A percentile compares a stretch with the other conserved stretches of the same genome.
Evolutionary conservation across 306 rosid genomes (phyloP).

Genomic region (Canavalia gladiata): DNA sequence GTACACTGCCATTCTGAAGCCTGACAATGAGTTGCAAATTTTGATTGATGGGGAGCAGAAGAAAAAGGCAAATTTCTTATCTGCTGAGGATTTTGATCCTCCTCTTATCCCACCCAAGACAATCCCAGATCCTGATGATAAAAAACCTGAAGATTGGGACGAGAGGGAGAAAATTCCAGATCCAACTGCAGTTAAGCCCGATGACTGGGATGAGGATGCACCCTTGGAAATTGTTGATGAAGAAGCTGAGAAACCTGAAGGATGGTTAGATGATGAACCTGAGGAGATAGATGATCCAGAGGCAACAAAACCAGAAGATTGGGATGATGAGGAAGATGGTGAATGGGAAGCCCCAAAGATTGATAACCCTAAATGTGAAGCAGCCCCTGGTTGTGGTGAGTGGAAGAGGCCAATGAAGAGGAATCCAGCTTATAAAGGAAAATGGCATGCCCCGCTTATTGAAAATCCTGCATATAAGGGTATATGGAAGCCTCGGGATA

Average conservation of each 20-base stretch:
- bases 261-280: conserved; percentile 98
- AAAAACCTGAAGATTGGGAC: conserved; percentile 98
- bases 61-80: conserved; percentile 66
- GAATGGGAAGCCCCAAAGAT: conserved; percentile 92
- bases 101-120: conserved; percentile 86
- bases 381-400: conserved; percentile 93
- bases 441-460: conserved; percentile 92
- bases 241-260: conserved; percentile 96
- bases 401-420: conserved; percentile 94
- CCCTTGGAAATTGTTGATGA: conserved; percentile 89
- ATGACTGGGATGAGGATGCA: conserved; percentile 99
- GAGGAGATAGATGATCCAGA: conserved; percentile 96
- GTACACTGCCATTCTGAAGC: conserved; percentile 82
- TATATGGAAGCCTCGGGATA: conserved; percentile 86
- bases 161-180: conserved; percentile 94
- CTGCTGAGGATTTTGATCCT: conserved; percentile 90
- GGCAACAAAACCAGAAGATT: conserved; percentile 89
- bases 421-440: conserved; percentile 94
- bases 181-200: conserved; percentile 90
- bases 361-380: conserved; percentile 76
- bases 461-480: conserved; percentile 95
- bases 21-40: conserved; percentile 61
- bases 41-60: conserved; percentile 68
- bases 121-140: conserved; percentile 90
- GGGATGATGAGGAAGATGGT: conserved; percentile 99